Evolutionary conservation across 2,329 filamentous ascomycete genomes (phyloP), one percentile per base, ranked within the genome.

Genomic region (Aotearoamyces nothofagi): DNA sequence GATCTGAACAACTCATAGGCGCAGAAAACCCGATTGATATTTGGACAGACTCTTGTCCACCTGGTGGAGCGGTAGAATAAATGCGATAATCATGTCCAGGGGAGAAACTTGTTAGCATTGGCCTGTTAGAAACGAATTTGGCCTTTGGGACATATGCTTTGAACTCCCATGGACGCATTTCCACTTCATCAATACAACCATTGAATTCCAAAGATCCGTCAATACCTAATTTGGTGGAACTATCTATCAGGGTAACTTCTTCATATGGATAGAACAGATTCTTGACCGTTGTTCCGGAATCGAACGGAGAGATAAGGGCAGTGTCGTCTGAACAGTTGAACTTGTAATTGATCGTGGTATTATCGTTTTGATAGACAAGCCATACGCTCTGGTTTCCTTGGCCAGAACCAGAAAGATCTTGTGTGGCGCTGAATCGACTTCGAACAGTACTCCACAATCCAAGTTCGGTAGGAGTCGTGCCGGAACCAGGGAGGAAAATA

Each of bases 251-350:
- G 2, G 54, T 60, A 28, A 58, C 52, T 38, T 69, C 61, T 22
- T 73, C 69, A 36, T 68, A 69, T 2, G 70, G 66, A 41, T 66
- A 70, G 42, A 73, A 69, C 9, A 73, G 44, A 40, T 69, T 72
- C 42, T 66, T 68, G 35, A 73, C 67, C 0, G 56, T 66, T 1
- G 61, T 68, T 11, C 57, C 59, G 3, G 48, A 45, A 7, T 55
- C 48, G 34, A 65, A 74, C 0, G 67, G 63, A 19, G 67, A 52
- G 24, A 72, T 50, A 22, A 71, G 51, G 3, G 63, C 63, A 5
- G 50, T 48, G n/a, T 51, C 43, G 15, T 51, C 51, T 14, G 41
- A 48, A 44, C 68, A 73, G 37, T 72, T 56, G 32, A 68, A 69
- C 4, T 51, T 47, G 40, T 69, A 73, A 9, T 56, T 56, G 14